These are phyloP conservation scores for Pichia exigua DNA, from an alignment of 805 yeast species.

Conservation along the genomic window DNA sequence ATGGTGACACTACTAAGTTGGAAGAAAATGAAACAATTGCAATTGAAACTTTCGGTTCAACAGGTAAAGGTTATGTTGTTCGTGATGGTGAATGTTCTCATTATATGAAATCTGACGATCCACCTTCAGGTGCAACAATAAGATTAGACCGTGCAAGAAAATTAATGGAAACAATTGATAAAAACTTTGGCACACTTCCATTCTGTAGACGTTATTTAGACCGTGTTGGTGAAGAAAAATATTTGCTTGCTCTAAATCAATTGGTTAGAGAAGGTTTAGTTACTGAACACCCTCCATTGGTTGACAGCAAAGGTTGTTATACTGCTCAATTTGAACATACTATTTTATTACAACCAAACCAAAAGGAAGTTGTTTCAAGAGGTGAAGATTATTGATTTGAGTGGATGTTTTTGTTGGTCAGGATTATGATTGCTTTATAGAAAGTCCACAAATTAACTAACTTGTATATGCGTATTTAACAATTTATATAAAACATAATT, in stretches of 20 bases:
- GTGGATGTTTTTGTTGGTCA: neutral
- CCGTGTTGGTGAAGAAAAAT: slow-evolving; percentile 85
- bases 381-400: slow-evolving; percentile 79
- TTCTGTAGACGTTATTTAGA: slow-evolving; percentile 95
- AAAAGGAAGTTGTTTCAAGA: slow-evolving; percentile 88
- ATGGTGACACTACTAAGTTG: slow-evolving; percentile 93
- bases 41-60: slow-evolving; percentile 95
- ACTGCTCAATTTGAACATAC: slow-evolving; percentile 98
- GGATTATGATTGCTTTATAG: neutral
- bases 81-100: slow-evolving; percentile 91
- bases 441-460: neutral
- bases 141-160: slow-evolving; percentile 61
- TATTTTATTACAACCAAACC: slow-evolving; percentile 77
- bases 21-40: slow-evolving; percentile 98
- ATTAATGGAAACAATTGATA: slow-evolving; percentile 61
- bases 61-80: slow-evolving; percentile 88
- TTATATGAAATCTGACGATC: slow-evolving; percentile 59
- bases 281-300: slow-evolving; percentile 89
- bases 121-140: slow-evolving; percentile 42
- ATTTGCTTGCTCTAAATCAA: slow-evolving; percentile 76
- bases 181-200: slow-evolving; percentile 88
- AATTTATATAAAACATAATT: neutral
- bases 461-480: neutral
- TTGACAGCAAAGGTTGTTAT: slow-evolving; percentile 74
- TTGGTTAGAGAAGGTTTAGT: slow-evolving; percentile 83